phyloP scores from a whole-genome alignment of 2,329 filamentous ascomycete species.

The Lecanosticta acicola region DNA sequence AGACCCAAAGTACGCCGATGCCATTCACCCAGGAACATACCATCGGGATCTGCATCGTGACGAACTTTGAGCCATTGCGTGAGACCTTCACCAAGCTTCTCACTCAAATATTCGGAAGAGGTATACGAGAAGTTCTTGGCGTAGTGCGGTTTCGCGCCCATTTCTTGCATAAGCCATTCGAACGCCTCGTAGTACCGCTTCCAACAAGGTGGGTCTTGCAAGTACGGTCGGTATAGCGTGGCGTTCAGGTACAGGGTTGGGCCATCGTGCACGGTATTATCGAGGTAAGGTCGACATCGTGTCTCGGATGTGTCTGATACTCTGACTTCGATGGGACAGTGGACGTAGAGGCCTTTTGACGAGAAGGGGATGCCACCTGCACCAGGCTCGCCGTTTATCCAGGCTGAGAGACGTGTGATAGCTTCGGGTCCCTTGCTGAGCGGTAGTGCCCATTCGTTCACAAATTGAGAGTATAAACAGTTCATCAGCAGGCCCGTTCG shows the following conservation, averaged over 20 bases:
- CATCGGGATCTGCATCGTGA: conserved; percentile 67
- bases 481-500: conserved; percentile 85
- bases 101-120: conserved; percentile 54
- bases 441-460: conserved; percentile 96
- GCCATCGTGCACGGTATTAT: conserved; percentile 61
- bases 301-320: conserved; percentile 62
- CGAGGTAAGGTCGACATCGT: conserved; percentile 57
- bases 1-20: conserved; percentile 64
- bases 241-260: conserved; percentile 86
- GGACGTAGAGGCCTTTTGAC: conserved; percentile 73
- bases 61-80: conserved; percentile 63
- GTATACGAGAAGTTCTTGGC: conserved; percentile 78
- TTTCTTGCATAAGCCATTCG: conserved; percentile 81
- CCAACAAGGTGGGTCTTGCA: conserved; percentile 68
- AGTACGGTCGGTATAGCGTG: conserved; percentile 79
- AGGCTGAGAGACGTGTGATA: conserved; percentile 72
- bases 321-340: conserved; percentile 88
- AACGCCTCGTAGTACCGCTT: conserved; percentile 81
- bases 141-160: conserved; percentile 81
- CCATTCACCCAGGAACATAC: conserved; percentile 89
- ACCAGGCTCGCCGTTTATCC: conserved; percentile 73
- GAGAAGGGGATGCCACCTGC: conserved; percentile 69
- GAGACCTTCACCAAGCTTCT: conserved; percentile 65
- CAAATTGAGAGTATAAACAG: conserved; percentile 95
- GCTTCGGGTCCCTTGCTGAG: conserved; percentile 81